Base-by-base conservation (phyloP, 495 filamentous ascomycete species). In the Delitschia confertaspora region DNA sequence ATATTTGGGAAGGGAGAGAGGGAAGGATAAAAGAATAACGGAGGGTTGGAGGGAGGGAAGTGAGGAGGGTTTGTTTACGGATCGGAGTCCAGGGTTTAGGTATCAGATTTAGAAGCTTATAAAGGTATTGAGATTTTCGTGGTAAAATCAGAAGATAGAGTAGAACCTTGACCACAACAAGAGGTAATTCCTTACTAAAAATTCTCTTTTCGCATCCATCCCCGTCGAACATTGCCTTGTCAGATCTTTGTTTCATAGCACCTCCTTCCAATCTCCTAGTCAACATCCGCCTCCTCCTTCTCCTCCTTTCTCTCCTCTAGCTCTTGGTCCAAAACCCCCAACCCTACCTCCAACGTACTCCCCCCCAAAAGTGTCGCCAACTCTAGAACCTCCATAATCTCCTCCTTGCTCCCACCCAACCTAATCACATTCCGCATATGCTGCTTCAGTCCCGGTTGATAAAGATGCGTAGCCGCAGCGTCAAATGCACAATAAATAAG, bases 401-500 rank as follows among this genome's bases (percentile, higher is more conserved):
- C 62, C 35, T 69, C 60, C 19, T 57, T 49, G n/a, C 61, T 66
- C 0, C 63, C 67, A 0, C 67, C 67, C 47, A 62, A 64, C 11
- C 57, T 45, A 7, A 70, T 38, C 16, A 66, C 67, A 45, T 70
- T 70, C 42, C 59, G 55, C 58, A 69, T 67, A 48, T 70, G 67
- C 33, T 68, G 41, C 44, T 69, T 70, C 42, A 68, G 44, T 2
- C 67, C 67, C 4, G 63, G 59, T 4, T 57, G 48, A 38, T 69
- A 70, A 6, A 70, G 52, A 47, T 70, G 67, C 17, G 67, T 70
- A 6, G 65, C 49, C 17, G 67, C 66, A 20, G 38, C 36, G 45
- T 70, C 67, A 40, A 70, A 68, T 0, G 67, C 67, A 39, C 65
- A 68, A 34, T 66, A 68, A 10, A 70, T 60, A 9, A 70, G 45